phyloP scores from a whole-genome alignment of 1,284 basidiomycete species.

The Apiotrichum porosum region DNA sequence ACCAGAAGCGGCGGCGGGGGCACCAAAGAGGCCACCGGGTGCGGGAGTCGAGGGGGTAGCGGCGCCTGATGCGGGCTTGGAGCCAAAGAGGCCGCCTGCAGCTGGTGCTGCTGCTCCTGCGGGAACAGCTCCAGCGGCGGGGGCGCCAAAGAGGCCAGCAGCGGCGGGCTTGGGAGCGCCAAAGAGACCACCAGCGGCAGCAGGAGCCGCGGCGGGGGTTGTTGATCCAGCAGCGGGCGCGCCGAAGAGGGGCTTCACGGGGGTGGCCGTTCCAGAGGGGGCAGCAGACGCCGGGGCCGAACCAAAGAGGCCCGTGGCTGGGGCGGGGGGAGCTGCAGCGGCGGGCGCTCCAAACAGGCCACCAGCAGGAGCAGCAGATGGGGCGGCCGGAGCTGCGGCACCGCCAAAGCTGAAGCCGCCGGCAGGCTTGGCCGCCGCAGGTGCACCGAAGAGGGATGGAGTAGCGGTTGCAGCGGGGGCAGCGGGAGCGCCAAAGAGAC shows the following conservation, averaged over 20 bases:
- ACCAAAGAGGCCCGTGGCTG: slow-evolving; percentile 25
- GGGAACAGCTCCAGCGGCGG: slow-evolving; percentile 9
- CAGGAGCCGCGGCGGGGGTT: slow-evolving; percentile 33
- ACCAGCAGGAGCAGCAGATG: background rate
- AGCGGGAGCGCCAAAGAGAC: slow-evolving; percentile 8
- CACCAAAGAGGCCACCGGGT: slow-evolving; percentile 11
- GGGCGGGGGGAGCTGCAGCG: slow-evolving; percentile 2
- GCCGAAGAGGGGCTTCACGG: slow-evolving; percentile 37
- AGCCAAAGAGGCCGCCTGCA: slow-evolving; percentile 10
- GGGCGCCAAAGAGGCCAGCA: slow-evolving; percentile 28
- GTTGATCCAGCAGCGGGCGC: slow-evolving; percentile 31
- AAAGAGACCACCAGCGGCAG: slow-evolving; percentile 15
- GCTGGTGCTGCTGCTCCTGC: slow-evolving; percentile 10
- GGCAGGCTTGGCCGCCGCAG: slow-evolving; percentile 6
- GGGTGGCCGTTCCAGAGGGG: slow-evolving; percentile 28
- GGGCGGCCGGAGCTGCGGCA: slow-evolving; percentile 11
- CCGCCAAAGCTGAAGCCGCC: slow-evolving; percentile 12
- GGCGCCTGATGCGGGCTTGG: slow-evolving; percentile 1
- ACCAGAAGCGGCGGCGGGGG: background rate
- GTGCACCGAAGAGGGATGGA: slow-evolving; percentile 11
- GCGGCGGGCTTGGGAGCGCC: slow-evolving; percentile 16
- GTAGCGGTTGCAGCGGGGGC: slow-evolving; percentile 1
- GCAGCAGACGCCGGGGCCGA: slow-evolving; percentile 18
- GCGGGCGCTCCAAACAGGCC: slow-evolving; percentile 12
- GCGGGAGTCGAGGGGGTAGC: slow-evolving; percentile 1